Evolutionary conservation across 2,329 filamentous ascomycete species (phyloP).

Genomic region (Fusarium sp.): DNA sequence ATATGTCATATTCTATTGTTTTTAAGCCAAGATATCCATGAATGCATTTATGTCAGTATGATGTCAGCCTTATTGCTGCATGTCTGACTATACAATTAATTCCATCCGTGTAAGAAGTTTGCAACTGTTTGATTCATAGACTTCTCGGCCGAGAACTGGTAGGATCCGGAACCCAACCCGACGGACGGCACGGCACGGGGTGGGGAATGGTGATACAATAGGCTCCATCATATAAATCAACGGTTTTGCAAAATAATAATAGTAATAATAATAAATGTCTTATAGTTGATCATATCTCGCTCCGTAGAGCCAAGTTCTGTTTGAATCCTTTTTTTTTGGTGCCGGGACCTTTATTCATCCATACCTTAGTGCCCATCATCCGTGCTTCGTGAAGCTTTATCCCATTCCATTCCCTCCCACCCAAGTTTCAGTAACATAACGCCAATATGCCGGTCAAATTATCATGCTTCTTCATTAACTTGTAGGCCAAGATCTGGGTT

Average conservation of each 20-base stretch:
- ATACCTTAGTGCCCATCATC: constrained; percentile 10
- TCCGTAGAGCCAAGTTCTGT: constrained; percentile 12
- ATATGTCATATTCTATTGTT: too few species aligned
- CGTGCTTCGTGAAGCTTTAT: constrained; percentile 14
- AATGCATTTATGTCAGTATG: not conserved
- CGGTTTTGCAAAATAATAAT: too few species aligned
- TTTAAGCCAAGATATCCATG: too few species aligned
- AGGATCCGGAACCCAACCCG: not conserved
- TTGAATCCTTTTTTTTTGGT: not conserved
- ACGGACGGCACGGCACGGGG: constrained; percentile 11
- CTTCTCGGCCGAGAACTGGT: too few species aligned
- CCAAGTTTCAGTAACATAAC: constrained; percentile 30
- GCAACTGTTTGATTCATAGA: too few species aligned
- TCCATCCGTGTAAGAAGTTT: not conserved
- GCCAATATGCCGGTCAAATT: constrained; percentile 19
- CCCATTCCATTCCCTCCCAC: constrained; percentile 1
- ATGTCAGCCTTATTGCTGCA: not conserved
- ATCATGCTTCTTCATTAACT: constrained; percentile 16
- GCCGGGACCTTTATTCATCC: not conserved
- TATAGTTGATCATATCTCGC: not conserved
- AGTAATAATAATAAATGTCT: not conserved
- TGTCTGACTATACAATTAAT: not conserved
- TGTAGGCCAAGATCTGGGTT: constrained; percentile 40
- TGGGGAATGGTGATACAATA: constrained; percentile 1
- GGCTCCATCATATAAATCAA: too few species aligned